A percentile compares a stretch with the other conserved stretches of the same genome.
phyloP scores from a whole-genome alignment of 345 rosid species.

The Bretschneidera sinensis region DNA sequence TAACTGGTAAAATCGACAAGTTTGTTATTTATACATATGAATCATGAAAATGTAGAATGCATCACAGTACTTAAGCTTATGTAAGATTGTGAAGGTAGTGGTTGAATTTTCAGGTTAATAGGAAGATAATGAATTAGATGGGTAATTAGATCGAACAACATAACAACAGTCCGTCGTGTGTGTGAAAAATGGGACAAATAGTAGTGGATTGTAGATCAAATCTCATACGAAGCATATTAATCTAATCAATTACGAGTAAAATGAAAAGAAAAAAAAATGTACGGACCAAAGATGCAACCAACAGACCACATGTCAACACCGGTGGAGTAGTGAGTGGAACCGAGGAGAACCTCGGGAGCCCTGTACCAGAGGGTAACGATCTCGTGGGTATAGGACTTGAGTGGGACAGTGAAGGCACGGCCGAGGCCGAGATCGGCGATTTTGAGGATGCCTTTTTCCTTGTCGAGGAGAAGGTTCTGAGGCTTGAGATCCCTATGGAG shows the following conservation, averaged over 20 bases:
- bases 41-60: no score
- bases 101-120: no score
- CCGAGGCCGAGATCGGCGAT: slow-evolving; percentile 93
- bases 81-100: no score
- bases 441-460: slow-evolving; percentile 75
- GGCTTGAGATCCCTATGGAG: slow-evolving; percentile 94
- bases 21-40: no score
- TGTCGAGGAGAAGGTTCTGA: slow-evolving; percentile 80
- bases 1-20: no score
- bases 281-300: slow-evolving; percentile 86
- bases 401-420: slow-evolving; percentile 87
- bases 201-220: no score
- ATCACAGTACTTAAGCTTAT: no score
- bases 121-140: neutral
- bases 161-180: no score
- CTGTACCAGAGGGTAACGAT: slow-evolving; percentile 95
- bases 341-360: slow-evolving; percentile 92
- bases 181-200: no score
- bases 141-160: no score
- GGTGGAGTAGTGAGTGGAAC: slow-evolving; percentile 77
- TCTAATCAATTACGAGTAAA: no score
- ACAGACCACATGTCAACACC: slow-evolving; percentile 97
- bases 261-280: neutral
- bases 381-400: slow-evolving; percentile 90
- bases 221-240: no score